Base-by-base conservation (phyloP, 2,329 filamentous ascomycete species). In the Pseudocercospora cruenta region DNA sequence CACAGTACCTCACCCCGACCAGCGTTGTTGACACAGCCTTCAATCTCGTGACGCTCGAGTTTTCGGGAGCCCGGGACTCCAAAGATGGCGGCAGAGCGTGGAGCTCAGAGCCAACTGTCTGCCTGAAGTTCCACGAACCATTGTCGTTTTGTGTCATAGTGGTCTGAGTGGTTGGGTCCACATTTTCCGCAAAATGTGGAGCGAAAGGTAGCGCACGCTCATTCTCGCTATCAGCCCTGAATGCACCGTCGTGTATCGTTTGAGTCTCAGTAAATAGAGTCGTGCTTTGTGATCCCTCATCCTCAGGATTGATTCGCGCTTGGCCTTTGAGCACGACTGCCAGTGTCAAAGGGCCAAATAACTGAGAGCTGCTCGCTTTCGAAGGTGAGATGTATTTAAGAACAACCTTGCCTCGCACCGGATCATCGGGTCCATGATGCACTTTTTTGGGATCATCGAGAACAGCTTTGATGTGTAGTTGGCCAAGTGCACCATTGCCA, bases 351-450 rank as follows among this genome's bases (percentile, higher is more conserved):
- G 64, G 68, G 10, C 67, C 68, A 22, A 68, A 68, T 1, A 68
- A 54, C 28, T 67, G 63, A 54, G 21, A 54, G 24, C 51, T 55
- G 54, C 57, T 54, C 2, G 63, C 22, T 51, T 33, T 64, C 33
- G 36, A 61, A 4, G 61, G 55, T 43, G 65, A 63, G 8, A 61
- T 7, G 57, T 67, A 64, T 28, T 60, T 61, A 7, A 69, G 26
- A 6, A 60, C n/a, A 0, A 70, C 59, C 8, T 58, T 60, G 24
- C 68, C 68, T 26, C 12, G 43, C n/a, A 70, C 57, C 16, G 63
- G 60, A 39, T 66, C 55, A 8, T 63, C 64, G n/a, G 58, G 49
- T 7, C 68, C 68, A 61, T 68, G 66, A 58, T 70, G 64, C 4
- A 68, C 33, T n/a, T 62, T 64, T 4, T 60, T 51, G 4, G 66